Evolutionary conservation across 2,329 filamentous ascomycete species (phyloP), one percentile per base, ranked within the genome.

Genomic region (Pseudopyricularia cyperi): DNA sequence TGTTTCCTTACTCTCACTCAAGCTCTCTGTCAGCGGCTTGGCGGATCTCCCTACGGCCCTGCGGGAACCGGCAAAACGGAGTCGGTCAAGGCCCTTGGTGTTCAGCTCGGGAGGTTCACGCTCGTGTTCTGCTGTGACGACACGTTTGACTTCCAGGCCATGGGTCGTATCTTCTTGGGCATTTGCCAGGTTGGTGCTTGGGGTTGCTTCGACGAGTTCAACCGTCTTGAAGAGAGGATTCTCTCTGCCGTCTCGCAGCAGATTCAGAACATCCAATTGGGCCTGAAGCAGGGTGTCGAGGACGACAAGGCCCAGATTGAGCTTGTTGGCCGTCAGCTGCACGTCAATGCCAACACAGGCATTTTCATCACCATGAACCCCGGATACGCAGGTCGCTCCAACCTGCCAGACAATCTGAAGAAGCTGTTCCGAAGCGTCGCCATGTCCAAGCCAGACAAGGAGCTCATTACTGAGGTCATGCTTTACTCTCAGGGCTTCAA

Each of bases 291-390:
- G 65, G 84, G 85, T 33, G 84, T 74, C 7, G 82, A 89, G 52
- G 87, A 96, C 60, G 80, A 85, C 7, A 89, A 87, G 64, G 76
- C 89, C 2, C 87, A 96, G 64, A 97, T 98, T 59, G 93, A 98
- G 66, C 75, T 99, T 19, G 87, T 97, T 52, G 91, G 91, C 48
- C 87, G 93, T 52, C 89, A 94, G 59, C 77, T 98, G 48, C 81
- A 77, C 56, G 93, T 99, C 58, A 94, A 95, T 62, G 76, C 79
- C 55, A 95, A 96, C 65, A 97, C 94, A 50, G 93, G 93, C 60
- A 93, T 99, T 65, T 99, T 99, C 73, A 98, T 99, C 66, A 99
- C 93, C 37, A 98, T 99, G 94, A 99, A 99, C 67, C 93, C 93
- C 66, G 93, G 93, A 51, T 99, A 99, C 69, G 93, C 93, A 51